Evolutionary conservation across 2,329 filamentous ascomycete genomes (phyloP).

Genomic region (Knufia petricola): DNA sequence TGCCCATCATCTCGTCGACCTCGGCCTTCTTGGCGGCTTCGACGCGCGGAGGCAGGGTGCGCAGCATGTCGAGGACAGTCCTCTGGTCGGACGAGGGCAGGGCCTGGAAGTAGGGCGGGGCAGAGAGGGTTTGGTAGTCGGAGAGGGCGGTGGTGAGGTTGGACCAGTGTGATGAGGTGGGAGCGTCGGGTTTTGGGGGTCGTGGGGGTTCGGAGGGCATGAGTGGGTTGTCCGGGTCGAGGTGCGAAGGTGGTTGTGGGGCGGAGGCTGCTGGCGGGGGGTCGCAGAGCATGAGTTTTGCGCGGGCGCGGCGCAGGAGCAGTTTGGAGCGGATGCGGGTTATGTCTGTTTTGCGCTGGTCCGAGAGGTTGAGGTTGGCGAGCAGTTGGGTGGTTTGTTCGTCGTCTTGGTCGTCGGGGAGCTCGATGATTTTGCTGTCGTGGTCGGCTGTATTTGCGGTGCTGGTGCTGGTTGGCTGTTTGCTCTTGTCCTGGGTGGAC

Average conservation of each 20-base stretch:
- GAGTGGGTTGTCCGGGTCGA: slow-evolving; percentile 1
- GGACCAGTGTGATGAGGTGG: slow-evolving; percentile 74
- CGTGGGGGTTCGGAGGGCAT: background rate
- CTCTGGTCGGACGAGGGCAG: slow-evolving; percentile 57
- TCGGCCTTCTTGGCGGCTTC: slow-evolving; percentile 76
- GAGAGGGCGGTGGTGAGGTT: slow-evolving; percentile 67
- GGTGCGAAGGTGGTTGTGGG: background rate
- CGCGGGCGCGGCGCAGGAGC: slow-evolving; percentile 67
- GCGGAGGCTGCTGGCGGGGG: background rate
- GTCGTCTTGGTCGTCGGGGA: slow-evolving; percentile 35
- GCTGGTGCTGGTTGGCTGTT: slow-evolving; percentile 9
- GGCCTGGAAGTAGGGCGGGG: slow-evolving; percentile 33
- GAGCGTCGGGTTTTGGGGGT: no score
- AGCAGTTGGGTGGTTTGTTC: slow-evolving; percentile 35
- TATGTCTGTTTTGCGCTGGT: slow-evolving; percentile 52
- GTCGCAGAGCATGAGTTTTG: slow-evolving; percentile 53
- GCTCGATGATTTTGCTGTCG: slow-evolving; percentile 40
- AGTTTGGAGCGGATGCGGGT: slow-evolving; percentile 72
- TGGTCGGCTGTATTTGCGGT: slow-evolving; percentile 24
- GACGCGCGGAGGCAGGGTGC: slow-evolving; percentile 55
- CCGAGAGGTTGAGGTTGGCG: slow-evolving; percentile 33
- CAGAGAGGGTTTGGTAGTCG: slow-evolving; percentile 58
- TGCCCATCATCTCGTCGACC: slow-evolving; percentile 95
- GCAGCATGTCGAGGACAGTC: slow-evolving; percentile 58
- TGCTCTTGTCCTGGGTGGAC: slow-evolving; percentile 12